A percentile compares a stretch with the other conserved stretches of the same genome.
Evolutionary conservation across 257 asterid genomes (phyloP).

Genomic region (Perilla frutescens): DNA sequence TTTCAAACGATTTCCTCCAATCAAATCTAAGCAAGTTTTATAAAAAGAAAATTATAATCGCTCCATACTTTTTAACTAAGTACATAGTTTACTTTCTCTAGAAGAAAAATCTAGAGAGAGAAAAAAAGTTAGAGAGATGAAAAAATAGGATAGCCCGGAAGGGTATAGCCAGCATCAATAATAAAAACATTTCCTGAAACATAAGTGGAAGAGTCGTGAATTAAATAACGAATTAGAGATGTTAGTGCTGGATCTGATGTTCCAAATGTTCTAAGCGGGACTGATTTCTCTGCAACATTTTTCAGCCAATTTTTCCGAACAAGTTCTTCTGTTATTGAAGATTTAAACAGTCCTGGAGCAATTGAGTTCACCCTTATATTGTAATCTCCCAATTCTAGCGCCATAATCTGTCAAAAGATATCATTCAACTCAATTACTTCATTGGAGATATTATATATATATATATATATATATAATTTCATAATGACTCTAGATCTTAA

Average conservation of each 20-base stretch:
- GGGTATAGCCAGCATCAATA: constrained; percentile 34
- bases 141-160: constrained; percentile 36
- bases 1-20: too few relatives aligned
- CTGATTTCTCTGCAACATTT: constrained; percentile 29
- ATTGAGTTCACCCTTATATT: constrained; percentile 49
- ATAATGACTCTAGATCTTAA: too few relatives aligned
- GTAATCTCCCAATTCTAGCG: constrained; percentile 43
- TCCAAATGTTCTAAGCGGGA: constrained; percentile 41
- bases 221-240: constrained; percentile 33
- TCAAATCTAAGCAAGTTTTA: too few relatives aligned
- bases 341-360: constrained; percentile 45
- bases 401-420: constrained; percentile 38
- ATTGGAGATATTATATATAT: too few relatives aligned
- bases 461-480: too few relatives aligned
- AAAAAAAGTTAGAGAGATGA: constrained; percentile 31
- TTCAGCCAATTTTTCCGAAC: constrained; percentile 36
- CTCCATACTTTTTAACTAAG: too few relatives aligned
- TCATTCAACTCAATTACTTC: too few relatives aligned
- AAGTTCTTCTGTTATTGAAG: constrained; percentile 45
- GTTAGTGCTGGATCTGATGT: constrained; percentile 38
- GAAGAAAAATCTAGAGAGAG: not conserved
- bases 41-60: too few relatives aligned
- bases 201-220: constrained; percentile 36
- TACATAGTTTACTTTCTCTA: too few relatives aligned
- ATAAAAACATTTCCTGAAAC: constrained; percentile 38